phyloP scores from a whole-genome alignment of 208 protist genomes.

The Novymonas esmeraldas region DNA sequence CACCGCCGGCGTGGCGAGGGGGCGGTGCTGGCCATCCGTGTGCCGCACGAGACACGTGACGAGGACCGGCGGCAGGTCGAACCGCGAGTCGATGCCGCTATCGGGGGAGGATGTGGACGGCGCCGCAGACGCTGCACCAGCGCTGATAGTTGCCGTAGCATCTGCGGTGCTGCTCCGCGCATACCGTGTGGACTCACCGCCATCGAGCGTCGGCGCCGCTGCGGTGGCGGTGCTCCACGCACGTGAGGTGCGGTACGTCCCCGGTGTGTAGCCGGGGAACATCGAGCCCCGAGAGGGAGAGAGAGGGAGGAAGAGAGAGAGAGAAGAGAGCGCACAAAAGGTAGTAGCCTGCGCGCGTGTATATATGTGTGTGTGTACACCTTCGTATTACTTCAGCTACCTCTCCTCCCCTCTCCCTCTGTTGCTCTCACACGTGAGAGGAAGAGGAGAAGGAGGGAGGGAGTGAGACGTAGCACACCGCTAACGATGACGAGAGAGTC shows the following conservation, averaged over 20 bases:
- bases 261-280: not conserved
- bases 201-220: not conserved
- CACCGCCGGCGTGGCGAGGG: conserved; percentile 51
- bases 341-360: no score
- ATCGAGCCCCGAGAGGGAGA: not conserved
- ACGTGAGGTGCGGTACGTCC: not conserved
- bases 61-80: conserved; percentile 45
- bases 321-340: not conserved
- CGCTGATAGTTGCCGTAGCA: no score
- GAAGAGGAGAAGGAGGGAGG: no score
- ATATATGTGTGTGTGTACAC: no score
- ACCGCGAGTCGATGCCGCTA: conserved; percentile 17
- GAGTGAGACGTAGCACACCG: no score
- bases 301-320: not conserved
- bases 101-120: not conserved
- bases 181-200: not conserved
- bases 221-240: not conserved
- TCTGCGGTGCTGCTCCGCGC: no score
- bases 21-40: conserved; percentile 40
- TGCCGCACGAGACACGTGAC: conserved; percentile 75
- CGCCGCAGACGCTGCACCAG: no score
- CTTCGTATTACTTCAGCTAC: no score
- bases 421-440: no score
- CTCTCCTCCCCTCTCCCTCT: no score
- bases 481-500: no score